These are phyloP conservation scores for Aspergillus heteromorphus DNA, from an alignment of 495 filamentous ascomycete genomes.

Conservation along the genomic window DNA sequence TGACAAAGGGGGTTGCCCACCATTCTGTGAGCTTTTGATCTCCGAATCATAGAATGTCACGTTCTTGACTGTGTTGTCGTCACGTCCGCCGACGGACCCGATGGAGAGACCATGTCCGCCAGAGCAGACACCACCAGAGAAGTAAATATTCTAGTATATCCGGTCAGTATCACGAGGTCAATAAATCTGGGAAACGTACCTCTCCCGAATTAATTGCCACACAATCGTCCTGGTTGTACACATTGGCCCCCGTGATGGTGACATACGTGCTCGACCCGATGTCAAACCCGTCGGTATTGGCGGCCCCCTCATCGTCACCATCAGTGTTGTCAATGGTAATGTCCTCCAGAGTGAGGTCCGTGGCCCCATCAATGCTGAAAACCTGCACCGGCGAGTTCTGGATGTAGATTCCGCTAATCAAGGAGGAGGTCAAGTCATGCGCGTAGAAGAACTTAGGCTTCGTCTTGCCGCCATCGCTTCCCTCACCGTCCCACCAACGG, in stretches of 20 bases:
- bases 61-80: constrained; percentile 52
- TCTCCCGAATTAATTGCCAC: constrained; percentile 58
- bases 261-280: constrained; percentile 47
- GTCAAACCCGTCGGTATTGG: constrained; percentile 68
- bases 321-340: constrained; percentile 58
- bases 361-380: constrained; percentile 48
- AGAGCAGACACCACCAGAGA: constrained; percentile 46
- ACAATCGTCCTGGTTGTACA: constrained; percentile 64
- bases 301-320: constrained; percentile 43
- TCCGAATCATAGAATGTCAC: constrained; percentile 50
- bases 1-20: background rate
- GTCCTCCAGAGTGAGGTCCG: constrained; percentile 43
- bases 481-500: constrained; percentile 41
- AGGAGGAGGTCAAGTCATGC: constrained; percentile 32
- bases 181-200: constrained; percentile 1
- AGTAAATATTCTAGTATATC: constrained; percentile 46
- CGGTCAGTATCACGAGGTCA: constrained; percentile 24
- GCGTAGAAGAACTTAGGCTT: constrained; percentile 51
- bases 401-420: constrained; percentile 44
- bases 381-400: constrained; percentile 60
- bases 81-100: constrained; percentile 58
- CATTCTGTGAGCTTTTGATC: constrained; percentile 44
- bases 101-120: constrained; percentile 63
- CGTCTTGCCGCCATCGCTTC: constrained; percentile 43
- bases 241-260: constrained; percentile 47